Evolutionary conservation across 2,329 filamentous ascomycete species (phyloP), one percentile per base, ranked within the genome.

Genomic region (Cryphonectria radicalis): DNA sequence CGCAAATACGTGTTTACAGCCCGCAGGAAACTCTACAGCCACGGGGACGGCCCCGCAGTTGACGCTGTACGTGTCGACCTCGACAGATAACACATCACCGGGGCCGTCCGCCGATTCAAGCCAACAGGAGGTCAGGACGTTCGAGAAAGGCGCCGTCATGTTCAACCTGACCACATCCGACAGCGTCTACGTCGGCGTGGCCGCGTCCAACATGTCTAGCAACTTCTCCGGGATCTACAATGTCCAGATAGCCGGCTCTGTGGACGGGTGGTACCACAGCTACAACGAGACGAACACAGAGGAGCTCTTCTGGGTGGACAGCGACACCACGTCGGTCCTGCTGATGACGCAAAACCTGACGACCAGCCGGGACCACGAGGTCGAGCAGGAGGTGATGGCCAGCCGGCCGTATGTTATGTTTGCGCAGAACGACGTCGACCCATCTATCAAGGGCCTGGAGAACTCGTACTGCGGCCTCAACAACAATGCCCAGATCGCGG

Each of bases 1-100:
- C 2, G 90, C 94, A 60, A 98, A 94, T 75, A 95, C 93, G 0
- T 99, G 96, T 80, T 81, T 89, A 37, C 94, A 97, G 76, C 96
- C 95, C 17, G 79, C 81, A 28, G 84, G 86, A 57, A 88, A 81
- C 11, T 83, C 83, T 1, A 82, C 83, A 35, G 84, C 82, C 0
- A 77, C 77, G 3, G 76, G 82, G 67, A 80, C 81, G 19, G 88
- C 92, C 17, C 91, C 92, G 1, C 94, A 97, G 76, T 86, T 98
- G 66, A 88, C 88, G 17, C 82, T 98, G 13, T 97, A 92, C 77
- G 84, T 97, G 64, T 97, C 94, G 3, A 89, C 84, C 25, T 89
- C 89, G 3, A 77, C 84, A 1, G 82, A 84, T 17, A 92, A 94
- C 76, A 85, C 88, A 66, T 84, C 86, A 37, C 92, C 93, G 0